phyloP scores from a whole-genome alignment of 1,139 yeast genomes.

The Chernovozyma sophiae-reginae region DNA sequence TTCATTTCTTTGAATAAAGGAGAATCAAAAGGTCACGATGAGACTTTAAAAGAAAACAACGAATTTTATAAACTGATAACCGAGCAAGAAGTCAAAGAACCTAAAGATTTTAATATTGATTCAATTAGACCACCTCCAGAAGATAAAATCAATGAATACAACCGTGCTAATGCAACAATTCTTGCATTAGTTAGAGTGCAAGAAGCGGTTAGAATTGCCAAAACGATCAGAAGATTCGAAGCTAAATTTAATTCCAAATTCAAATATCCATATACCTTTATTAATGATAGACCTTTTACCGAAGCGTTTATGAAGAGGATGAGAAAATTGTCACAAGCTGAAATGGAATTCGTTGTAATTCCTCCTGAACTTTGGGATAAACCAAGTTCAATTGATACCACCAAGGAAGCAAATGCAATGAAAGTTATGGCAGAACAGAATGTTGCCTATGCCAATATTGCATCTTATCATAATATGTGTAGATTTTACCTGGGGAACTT shows the following conservation, averaged over 20 bases:
- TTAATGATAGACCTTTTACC: conserved; percentile 67
- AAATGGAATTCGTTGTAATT: conserved; percentile 56
- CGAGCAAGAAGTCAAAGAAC: conserved; percentile 37
- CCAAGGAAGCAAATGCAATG: conserved; percentile 37
- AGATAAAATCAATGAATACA: conserved; percentile 23
- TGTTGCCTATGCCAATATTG: conserved; percentile 59
- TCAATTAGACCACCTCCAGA: conserved; percentile 31
- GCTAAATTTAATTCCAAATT: conserved; percentile 62
- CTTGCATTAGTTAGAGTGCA: conserved; percentile 65
- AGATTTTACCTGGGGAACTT: conserved; percentile 55
- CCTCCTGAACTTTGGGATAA: conserved; percentile 59
- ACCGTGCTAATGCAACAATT: conserved; percentile 68
- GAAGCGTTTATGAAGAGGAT: conserved; percentile 49
- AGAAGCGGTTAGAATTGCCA: conserved; percentile 47
- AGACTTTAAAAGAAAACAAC: conserved; percentile 31
- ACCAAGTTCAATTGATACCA: conserved; percentile 52
- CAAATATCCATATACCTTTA: conserved; percentile 74
- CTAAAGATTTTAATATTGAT: conserved; percentile 42
- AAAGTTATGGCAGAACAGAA: conserved; percentile 36
- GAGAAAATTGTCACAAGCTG: conserved; percentile 40
- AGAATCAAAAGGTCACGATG: conserved; percentile 13
- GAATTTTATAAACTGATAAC: conserved; percentile 30
- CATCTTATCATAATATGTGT: conserved; percentile 79
- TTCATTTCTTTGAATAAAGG: conserved; percentile 20
- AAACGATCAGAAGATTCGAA: conserved; percentile 59